Percentiles rank a stretch among this genome's conserved stretches.
Evolutionary conservation across 129 eudicot genomes (phyloP).

Genomic region (Oenanthe sinensis): DNA sequence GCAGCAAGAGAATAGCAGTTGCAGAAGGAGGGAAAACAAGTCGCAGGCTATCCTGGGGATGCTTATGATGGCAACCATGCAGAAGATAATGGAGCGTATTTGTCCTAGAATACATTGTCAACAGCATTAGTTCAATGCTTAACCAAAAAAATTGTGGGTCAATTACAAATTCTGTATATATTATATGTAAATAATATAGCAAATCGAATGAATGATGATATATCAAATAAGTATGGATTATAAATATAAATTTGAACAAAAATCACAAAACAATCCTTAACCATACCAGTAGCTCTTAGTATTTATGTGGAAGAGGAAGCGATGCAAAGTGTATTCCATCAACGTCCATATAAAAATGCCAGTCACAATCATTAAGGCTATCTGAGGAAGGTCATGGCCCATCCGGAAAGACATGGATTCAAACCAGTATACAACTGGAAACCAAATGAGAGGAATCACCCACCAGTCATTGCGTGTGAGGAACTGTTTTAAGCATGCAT

Average conservation of each 20-base stretch:
- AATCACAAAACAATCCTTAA: neutral
- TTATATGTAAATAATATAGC: neutral
- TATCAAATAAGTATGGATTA: neutral
- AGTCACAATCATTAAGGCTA: slow-evolving; percentile 34
- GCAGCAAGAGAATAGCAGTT: slow-evolving; percentile 75
- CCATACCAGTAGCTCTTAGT: slow-evolving; percentile 74
- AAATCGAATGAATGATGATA: neutral
- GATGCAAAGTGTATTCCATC: slow-evolving; percentile 75
- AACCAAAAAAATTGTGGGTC: neutral
- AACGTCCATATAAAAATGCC: slow-evolving; percentile 85
- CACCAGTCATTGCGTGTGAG: slow-evolving; percentile 74
- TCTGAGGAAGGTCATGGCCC: slow-evolving; percentile 57
- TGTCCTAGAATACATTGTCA: slow-evolving; percentile 38
- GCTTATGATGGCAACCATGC: slow-evolving; percentile 99
- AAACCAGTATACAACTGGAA: slow-evolving; percentile 80
- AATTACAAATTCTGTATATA: neutral
- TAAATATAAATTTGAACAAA: neutral
- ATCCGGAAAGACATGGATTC: slow-evolving; percentile 44
- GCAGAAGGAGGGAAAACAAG: slow-evolving; percentile 99
- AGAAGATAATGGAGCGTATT: slow-evolving; percentile 87
- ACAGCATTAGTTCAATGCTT: neutral
- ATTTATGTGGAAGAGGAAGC: slow-evolving; percentile 88
- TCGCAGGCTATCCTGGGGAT: slow-evolving; percentile 92
- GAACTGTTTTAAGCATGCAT: slow-evolving; percentile 40
- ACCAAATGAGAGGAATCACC: slow-evolving; percentile 80